phyloP scores from a whole-genome alignment of 2,329 filamentous ascomycete genomes.

The Sporothrix phasma region DNA sequence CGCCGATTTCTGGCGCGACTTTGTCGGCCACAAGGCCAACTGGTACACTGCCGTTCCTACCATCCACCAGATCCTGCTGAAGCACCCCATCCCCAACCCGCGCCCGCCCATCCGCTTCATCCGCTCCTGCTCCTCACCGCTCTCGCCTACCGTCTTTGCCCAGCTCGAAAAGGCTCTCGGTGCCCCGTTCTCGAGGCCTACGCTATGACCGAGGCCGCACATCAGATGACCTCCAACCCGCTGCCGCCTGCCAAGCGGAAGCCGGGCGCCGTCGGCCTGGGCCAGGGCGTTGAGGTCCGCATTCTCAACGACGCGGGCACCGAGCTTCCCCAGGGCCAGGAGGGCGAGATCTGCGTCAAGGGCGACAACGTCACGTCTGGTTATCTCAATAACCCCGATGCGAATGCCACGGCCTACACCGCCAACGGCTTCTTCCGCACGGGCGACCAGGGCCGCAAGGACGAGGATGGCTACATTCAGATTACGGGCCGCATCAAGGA shows the following conservation, averaged over 20 bases:
- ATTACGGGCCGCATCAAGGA: conserved; percentile 93
- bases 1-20: conserved; percentile 72
- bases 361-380: conserved; percentile 78
- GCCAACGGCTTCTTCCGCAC: conserved; percentile 75
- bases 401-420: conserved; percentile 66
- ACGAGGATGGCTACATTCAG: conserved; percentile 69
- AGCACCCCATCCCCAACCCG: conserved; percentile 56
- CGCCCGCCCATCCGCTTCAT: conserved; percentile 74
- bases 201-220: conserved; percentile 84
- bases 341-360: conserved; percentile 74
- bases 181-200: conserved; percentile 79
- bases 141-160: conserved; percentile 72
- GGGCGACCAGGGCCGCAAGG: conserved; percentile 74
- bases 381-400: conserved; percentile 72
- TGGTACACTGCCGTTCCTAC: conserved; percentile 94
- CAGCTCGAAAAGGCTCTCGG: conserved; percentile 66
- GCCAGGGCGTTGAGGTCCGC: conserved; percentile 71
- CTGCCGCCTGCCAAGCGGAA: conserved; percentile 61
- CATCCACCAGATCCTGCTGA: conserved; percentile 81
- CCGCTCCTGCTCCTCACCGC: conserved; percentile 73
- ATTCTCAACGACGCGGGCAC: conserved; percentile 64
- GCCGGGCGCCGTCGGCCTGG: conserved; percentile 73
- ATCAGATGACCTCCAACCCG: conserved; percentile 74
- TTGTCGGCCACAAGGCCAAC: conserved; percentile 62
- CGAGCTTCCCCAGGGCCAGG: conserved; percentile 56